Evolutionary conservation across 2,329 filamentous ascomycete species (phyloP), one percentile per base, ranked within the genome.

Genomic region (Pseudogymnoascus sp.): DNA sequence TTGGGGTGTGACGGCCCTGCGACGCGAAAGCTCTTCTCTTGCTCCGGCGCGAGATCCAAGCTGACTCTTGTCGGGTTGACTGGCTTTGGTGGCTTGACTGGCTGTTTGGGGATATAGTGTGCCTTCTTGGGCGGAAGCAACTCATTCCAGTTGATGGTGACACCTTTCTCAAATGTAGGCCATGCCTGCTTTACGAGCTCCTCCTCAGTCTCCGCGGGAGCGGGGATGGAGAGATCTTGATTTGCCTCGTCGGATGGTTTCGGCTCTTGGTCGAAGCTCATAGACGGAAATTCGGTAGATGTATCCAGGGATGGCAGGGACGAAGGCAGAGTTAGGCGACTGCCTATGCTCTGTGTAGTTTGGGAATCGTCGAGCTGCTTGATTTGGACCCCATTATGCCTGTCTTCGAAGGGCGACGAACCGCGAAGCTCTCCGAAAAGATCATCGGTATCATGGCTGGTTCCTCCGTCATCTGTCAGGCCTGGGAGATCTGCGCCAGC

Each of bases 11-110:
- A 80, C 26, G 85, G 82, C 0, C 87, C 87, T 0, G 85, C 82
- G n/a, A 93, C 84, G 63, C 87, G 86, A 73, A 97, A 99, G 26
- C 83, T 81, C 69, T 92, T 91, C 74, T 96, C 91, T 68, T 96
- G 90, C 70, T 97, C 95, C 56, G 85, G 82, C 2, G 90, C 89
- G 35, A 97, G 79, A 65, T 99, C 95, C 13, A 99, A 81, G 65
- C 86, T 92, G 63, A 96, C 82, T 75, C 99, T 99, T 19, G 89
- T 93, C 0, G 92, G 91, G 4, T 92, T 83, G 3, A 97, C 81
- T 15, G 90, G 82, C 75, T 93, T 95, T 0, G 92, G 90, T 42
- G 87, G 87, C 75, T 92, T 96, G 1, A 81, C 68, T 0, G 93
- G 91, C 40, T 86, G 85, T 75, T 96, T 95, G 63, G 89, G 88